Evolutionary conservation across 768 basidiomycete genomes (phyloP).

Genomic region (Holtermannia corniformis): DNA sequence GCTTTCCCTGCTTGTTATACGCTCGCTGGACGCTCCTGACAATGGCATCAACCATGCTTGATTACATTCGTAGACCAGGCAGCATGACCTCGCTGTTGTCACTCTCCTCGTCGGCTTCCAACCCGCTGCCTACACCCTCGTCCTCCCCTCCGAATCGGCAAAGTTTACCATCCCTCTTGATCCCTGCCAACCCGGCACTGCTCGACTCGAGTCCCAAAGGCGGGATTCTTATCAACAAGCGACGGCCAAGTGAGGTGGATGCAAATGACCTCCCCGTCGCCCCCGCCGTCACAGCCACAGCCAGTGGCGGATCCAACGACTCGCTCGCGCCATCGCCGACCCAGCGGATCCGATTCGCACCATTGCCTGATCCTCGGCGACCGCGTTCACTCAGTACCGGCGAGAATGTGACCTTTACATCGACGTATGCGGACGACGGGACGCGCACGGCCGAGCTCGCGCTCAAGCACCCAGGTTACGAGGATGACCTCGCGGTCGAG

Average conservation of each 20-base stretch:
- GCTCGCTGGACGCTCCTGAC: no score
- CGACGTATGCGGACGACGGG: slow-evolving; percentile 18
- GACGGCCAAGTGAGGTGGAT: slow-evolving; percentile 11
- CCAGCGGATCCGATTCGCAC: slow-evolving; percentile 64
- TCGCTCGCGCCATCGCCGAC: slow-evolving; percentile 3
- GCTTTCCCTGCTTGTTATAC: no score
- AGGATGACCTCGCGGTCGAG: slow-evolving; percentile 11
- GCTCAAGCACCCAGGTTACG: slow-evolving; percentile 7
- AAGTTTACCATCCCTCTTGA: slow-evolving; percentile 15
- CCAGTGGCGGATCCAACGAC: neutral
- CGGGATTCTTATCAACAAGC: slow-evolving; percentile 27
- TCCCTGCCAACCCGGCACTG: slow-evolving; percentile 24
- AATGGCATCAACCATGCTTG: neutral
- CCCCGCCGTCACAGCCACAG: neutral
- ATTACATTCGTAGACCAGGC: neutral
- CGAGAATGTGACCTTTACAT: slow-evolving; percentile 26
- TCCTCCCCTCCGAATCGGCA: neutral
- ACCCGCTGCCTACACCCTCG: no score
- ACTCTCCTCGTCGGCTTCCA: neutral
- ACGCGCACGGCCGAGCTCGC: slow-evolving; percentile 11
- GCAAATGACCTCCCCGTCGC: neutral
- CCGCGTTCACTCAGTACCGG: slow-evolving; percentile 41
- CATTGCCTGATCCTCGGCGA: slow-evolving; percentile 66
- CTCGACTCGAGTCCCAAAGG: slow-evolving; percentile 16
- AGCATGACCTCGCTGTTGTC: neutral